Conservation (phyloP, 306 rosid species). For the Begonia loranthoides region DNA sequence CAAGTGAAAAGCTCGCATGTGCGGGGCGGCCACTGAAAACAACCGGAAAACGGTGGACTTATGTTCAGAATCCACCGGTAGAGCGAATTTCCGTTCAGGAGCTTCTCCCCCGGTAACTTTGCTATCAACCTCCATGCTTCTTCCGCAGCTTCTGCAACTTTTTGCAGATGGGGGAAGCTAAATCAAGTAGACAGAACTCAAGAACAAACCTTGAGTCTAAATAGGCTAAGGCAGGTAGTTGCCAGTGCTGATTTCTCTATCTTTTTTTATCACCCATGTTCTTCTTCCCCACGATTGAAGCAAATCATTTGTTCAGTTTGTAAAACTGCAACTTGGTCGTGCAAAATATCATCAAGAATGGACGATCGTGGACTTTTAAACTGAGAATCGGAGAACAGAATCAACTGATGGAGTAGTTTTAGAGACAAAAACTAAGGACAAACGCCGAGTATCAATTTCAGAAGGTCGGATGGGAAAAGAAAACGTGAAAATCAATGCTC, state of each 20-base stretch:
- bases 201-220: not conserved
- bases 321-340: not conserved
- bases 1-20: conserved; percentile 80
- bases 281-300: not conserved
- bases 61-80: conserved; percentile 77
- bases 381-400: conserved; percentile 17
- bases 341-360: not conserved
- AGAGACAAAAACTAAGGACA: not conserved
- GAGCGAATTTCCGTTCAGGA: conserved; percentile 20
- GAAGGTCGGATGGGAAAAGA: not conserved
- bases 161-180: no score
- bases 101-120: conserved; percentile 13
- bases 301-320: not conserved
- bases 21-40: conserved; percentile 55
- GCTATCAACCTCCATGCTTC: conserved; percentile 25
- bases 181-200: no score
- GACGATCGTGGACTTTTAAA: not conserved
- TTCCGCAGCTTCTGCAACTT: not conserved
- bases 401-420: conserved; percentile 9
- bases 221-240: not conserved
- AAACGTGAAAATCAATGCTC: not conserved
- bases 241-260: not conserved
- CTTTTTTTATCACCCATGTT: not conserved
- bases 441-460: conserved; percentile 13
- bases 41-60: conserved; percentile 59